phyloP scores from a whole-genome alignment of 23 red algal species.

The Gracilaria gracilis region DNA sequence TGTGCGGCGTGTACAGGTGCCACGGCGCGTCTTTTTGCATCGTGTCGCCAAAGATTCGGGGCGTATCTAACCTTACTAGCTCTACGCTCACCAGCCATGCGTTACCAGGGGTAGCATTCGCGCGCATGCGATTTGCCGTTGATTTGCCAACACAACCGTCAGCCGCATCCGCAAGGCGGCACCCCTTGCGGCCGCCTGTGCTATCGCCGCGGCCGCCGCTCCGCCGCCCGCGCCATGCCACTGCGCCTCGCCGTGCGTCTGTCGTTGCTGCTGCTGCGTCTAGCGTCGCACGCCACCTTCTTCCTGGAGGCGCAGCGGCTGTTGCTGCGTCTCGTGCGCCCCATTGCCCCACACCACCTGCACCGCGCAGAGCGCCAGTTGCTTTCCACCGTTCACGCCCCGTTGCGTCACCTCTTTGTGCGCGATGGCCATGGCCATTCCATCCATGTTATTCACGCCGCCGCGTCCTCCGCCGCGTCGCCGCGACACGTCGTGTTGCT shows the following conservation, averaged over 20 bases:
- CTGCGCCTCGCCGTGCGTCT: slow-evolving; percentile 13
- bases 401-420: slow-evolving; percentile 33
- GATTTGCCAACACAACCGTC: too few relatives aligned
- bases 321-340: slow-evolving; percentile 53
- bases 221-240: not conserved
- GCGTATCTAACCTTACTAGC: too few relatives aligned
- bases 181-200: not conserved
- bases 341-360: slow-evolving; percentile 22
- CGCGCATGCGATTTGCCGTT: too few relatives aligned
- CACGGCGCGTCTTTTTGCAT: too few relatives aligned
- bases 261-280: slow-evolving; percentile 43
- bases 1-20: too few relatives aligned
- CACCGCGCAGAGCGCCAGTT: slow-evolving; percentile 37
- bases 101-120: too few relatives aligned
- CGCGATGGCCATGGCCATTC: slow-evolving; percentile 32
- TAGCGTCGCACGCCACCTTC: slow-evolving; percentile 60
- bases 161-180: too few relatives aligned
- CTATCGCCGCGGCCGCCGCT: not conserved
- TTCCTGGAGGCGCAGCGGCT: slow-evolving; percentile 78
- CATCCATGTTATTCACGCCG: slow-evolving; percentile 43
- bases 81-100: too few relatives aligned
- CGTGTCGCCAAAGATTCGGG: too few relatives aligned
- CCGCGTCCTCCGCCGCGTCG: slow-evolving; percentile 16
- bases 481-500: slow-evolving; percentile 70
- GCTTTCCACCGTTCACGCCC: slow-evolving; percentile 34